Evolutionary conservation across 805 yeast genomes (phyloP).

Genomic region (Teunomyces stri): DNA sequence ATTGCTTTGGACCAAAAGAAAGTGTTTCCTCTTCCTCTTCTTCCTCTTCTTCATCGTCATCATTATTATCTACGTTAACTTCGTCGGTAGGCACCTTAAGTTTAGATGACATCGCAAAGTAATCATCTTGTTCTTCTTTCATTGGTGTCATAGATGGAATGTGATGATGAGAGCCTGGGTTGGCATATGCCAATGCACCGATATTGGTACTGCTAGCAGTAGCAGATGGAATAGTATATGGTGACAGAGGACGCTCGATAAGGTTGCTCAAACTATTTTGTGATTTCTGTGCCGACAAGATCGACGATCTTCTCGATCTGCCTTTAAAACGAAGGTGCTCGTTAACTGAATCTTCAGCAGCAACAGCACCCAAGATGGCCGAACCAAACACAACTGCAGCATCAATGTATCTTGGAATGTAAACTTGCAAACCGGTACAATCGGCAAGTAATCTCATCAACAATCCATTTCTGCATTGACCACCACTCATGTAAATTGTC

Average conservation of each 20-base stretch:
- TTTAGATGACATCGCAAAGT: conserved; percentile 34
- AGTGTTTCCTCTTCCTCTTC: conserved; percentile 51
- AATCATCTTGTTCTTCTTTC: conserved; percentile 37
- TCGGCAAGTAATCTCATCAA: conserved; percentile 89
- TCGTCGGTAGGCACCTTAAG: neutral
- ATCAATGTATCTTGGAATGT: conserved; percentile 92
- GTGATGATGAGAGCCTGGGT: conserved; percentile 26
- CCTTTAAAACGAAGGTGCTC: conserved; percentile 34
- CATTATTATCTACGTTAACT: conserved; percentile 4
- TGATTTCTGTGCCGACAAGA: conserved; percentile 29
- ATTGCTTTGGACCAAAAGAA: conserved; percentile 59
- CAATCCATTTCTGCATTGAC: conserved; percentile 91
- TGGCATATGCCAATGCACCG: conserved; percentile 46
- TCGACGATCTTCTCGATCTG: conserved; percentile 34
- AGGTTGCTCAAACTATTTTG: conserved; percentile 25
- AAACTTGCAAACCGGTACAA: conserved; percentile 86
- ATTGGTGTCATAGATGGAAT: conserved; percentile 38
- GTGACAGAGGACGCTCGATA: conserved; percentile 46
- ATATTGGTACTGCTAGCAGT: conserved; percentile 64
- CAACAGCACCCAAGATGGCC: conserved; percentile 92
- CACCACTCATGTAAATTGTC: conserved; percentile 88
- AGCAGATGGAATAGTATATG: conserved; percentile 80
- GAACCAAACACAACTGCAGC: conserved; percentile 97
- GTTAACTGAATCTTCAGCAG: conserved; percentile 63
- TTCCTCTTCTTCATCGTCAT: conserved; percentile 39